Conservation (phyloP, 306 rosid genomes). For the Dalbergia oliveri region DNA sequence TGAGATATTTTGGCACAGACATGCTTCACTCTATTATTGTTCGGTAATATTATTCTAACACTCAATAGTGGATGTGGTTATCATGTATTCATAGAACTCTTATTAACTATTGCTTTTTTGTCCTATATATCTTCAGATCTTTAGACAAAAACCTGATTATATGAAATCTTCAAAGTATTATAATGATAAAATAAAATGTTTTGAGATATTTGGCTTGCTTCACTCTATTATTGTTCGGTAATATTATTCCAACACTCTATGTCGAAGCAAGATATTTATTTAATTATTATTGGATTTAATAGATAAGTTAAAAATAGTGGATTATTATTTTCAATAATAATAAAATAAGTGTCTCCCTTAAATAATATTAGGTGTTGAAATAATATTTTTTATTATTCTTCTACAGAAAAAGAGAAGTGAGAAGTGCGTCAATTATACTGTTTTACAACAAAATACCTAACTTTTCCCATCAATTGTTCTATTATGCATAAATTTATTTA, state of each 20-base stretch:
- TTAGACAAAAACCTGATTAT: not conserved
- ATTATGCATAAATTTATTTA: not conserved
- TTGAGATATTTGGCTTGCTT: conserved; percentile 6
- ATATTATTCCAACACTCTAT: too few species aligned
- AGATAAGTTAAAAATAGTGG: too few species aligned
- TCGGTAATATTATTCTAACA: too few species aligned
- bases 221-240: not conserved
- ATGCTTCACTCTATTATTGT: not conserved
- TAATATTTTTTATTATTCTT: too few species aligned
- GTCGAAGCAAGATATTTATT: too few species aligned
- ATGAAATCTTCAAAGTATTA: conserved; percentile 3
- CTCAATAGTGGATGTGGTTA: too few species aligned
- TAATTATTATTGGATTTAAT: too few species aligned
- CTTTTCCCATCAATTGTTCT: not conserved
- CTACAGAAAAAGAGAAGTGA: too few species aligned
- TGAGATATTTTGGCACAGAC: conserved; percentile 9
- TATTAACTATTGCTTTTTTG: conserved; percentile 1
- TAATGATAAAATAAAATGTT: not conserved
- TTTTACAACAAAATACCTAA: not conserved
- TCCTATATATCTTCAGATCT: conserved; percentile 16
- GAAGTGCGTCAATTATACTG: not conserved
- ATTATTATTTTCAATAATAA: too few species aligned
- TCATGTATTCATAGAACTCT: not conserved
- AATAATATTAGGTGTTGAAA: too few species aligned
- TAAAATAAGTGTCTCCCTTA: too few species aligned